Evolutionary conservation across 306 rosid species (phyloP), one percentile per base, ranked within the genome.

Genomic region (Vigna nakashimae): DNA sequence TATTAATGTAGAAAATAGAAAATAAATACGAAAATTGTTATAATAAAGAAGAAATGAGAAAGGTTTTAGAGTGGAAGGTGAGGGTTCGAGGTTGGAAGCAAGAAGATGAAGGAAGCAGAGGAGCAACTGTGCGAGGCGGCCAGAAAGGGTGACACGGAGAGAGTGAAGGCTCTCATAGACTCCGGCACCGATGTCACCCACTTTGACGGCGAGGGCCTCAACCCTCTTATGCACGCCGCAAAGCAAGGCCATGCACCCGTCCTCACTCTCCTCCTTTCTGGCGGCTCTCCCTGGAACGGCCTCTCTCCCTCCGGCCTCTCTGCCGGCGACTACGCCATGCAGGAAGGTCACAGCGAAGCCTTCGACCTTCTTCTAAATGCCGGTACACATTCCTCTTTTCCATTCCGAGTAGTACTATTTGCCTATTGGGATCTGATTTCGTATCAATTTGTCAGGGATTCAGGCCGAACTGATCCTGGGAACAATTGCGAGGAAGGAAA

Each of bases 221-320:
- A 84, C 81, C 97, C 98, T 74, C 93, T 92, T 10, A 92, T 92
- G 98, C 91, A 92, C 86, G 96, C 97, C 1, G 90, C 99, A 66
- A 88, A 96, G 74, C 84, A 79, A 13, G 97, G 96, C 74, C 94
- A 96, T 66, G 90, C 94, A 78, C 50, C 70, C 28, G 76, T 75
- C 49, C 71, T 91, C 64, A 82, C 79, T 81, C 18, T 40, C 65
- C 93, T 96, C 60, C 91, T 92, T 59, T 88, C 90, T 59, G 87
- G 88, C 26, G 98, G 96, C n/a, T 90, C 96, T 7, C 97, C 98
- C 2, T 91, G 99, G 97, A 93, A 92, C 62, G 98, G 94, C n/a
- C 92, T 95, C 59, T 91, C 95, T 77, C 97, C 94, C 4, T 88
- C 90, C 86, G 84, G 80, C 73, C 80, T 87, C 75, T 91, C 97